A percentile compares a stretch with the other conserved stretches of the same genome.
Conservation (phyloP, 352 stramenopile genomes). For the Albugo candida region DNA sequence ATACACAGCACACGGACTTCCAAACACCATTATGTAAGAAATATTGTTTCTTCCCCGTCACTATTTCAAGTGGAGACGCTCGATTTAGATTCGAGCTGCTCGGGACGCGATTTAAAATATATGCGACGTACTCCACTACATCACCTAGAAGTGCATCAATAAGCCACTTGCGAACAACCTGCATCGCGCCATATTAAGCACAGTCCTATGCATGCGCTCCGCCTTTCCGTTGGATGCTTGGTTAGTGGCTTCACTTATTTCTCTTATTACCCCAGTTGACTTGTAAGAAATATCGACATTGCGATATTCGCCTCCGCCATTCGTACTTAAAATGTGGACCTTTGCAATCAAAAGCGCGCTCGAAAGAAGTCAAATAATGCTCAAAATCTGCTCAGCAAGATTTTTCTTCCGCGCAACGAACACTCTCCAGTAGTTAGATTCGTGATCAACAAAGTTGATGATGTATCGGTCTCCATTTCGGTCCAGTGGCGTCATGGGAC, state of each 20-base stretch:
- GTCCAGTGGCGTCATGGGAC: not conserved
- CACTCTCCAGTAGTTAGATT: not conserved
- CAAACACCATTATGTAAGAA: not conserved
- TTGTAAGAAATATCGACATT: not conserved
- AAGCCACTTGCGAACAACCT: not conserved
- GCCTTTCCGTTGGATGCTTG: not conserved
- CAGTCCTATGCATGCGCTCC: not conserved
- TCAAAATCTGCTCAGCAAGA: not conserved
- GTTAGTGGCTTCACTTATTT: not conserved
- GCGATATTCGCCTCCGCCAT: not conserved
- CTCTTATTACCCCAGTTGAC: not conserved
- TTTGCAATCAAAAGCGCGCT: not conserved
- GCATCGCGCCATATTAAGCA: not conserved
- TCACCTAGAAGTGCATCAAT: not conserved
- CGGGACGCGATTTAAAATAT: not conserved
- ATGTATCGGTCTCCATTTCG: not conserved
- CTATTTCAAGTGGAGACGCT: not conserved
- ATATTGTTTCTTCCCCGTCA: not conserved
- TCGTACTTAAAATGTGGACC: not conserved
- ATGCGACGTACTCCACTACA: not conserved
- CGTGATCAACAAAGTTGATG: not conserved
- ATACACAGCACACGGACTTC: not conserved
- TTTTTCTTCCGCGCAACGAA: not conserved
- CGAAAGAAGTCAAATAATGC: not conserved
- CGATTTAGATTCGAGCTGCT: not conserved